Conservation (phyloP, 208 protist species). For the Crithidia thermophila region DNA sequence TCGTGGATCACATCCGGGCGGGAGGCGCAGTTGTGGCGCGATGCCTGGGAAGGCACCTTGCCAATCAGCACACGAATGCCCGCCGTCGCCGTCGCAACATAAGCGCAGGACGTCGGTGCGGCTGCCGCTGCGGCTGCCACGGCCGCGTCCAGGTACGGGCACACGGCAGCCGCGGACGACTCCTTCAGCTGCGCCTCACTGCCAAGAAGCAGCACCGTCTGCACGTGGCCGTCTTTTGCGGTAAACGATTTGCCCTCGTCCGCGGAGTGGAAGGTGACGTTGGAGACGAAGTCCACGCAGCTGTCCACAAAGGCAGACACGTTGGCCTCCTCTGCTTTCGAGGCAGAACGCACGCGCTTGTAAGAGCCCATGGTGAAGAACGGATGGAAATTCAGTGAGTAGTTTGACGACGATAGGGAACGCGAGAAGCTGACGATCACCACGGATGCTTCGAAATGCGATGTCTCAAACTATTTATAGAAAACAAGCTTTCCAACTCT, state of each 20-base stretch:
- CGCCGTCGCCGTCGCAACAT: conserved; percentile 30
- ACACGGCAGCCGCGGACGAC: background rate
- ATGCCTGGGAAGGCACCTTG: conserved; percentile 46
- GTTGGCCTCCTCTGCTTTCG: conserved; percentile 57
- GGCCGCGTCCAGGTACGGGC: conserved; percentile 13
- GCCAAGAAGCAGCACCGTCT: conserved; percentile 62
- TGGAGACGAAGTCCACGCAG: conserved; percentile 57
- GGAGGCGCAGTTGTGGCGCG: conserved; percentile 78
- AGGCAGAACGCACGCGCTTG: conserved; percentile 58
- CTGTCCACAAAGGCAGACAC: conserved; percentile 60
- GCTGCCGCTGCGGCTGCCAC: conserved; percentile 12
- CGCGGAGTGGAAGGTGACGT: conserved; percentile 61
- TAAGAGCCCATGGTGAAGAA: conserved; percentile 21
- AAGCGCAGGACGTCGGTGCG: conserved; percentile 16
- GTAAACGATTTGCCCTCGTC: conserved; percentile 10
- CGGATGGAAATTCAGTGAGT: background rate
- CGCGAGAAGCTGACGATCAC: too few relatives aligned
- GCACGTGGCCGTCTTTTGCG: background rate
- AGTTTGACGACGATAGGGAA: too few relatives aligned
- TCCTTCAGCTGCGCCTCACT: conserved; percentile 37
- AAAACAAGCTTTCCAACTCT: too few relatives aligned
- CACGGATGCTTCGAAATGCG: too few relatives aligned
- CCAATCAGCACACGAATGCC: conserved; percentile 46
- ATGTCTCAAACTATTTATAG: too few relatives aligned
- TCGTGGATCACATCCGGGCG: conserved; percentile 60